Evolutionary conservation across 2,329 filamentous ascomycete genomes (phyloP), one percentile per base, ranked within the genome.

Genomic region (Fusarium buxicola): DNA sequence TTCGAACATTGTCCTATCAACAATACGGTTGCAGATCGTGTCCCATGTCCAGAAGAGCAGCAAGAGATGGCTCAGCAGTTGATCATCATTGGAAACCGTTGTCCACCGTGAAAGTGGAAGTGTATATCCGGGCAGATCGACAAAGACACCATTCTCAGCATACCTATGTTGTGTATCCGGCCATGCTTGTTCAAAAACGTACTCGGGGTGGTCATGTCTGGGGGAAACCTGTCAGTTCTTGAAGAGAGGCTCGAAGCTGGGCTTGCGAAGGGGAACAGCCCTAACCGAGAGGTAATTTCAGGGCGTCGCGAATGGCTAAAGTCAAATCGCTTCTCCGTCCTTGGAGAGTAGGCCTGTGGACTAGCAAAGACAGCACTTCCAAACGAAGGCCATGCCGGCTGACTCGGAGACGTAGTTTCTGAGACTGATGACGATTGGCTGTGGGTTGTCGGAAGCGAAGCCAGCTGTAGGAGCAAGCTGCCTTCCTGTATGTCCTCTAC

Each of bases 81-180:
- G 60, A 18, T 64, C 43, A 5, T 64, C 50, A 5, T 60, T 27
- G 11, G 32, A 31, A 7, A 45, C 60, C 2, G 32, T 47, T 7
- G 61, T 64, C 61, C 61, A 64, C 34, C 43, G 30, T n/a, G 61
- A 64, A 13, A 64, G 15, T 3, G 61, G 61, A 12, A 64, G 60
- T 3, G 25, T 35, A 9, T 49, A 38, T 41, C 38, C 43, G 28
- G 57, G 39, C 1, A 64, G 18, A 15, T 57, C 43, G n/a, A 44
- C 25, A 7, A 56, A 40, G 3, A 48, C 6, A 12, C 30, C 10
- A 7, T 60, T 41, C 21, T 64, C 38, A 13, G 46, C 35, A 18
- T 7, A 9, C 35, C 13, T 35, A 13, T 21, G 32, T 11, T 47
- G 60, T 2, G 35, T 12, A 11, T 43, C 44, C 24, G 9, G 36